Base-by-base conservation (phyloP, 352 stramenopile genomes). In the Phytophthora vignae region DNA sequence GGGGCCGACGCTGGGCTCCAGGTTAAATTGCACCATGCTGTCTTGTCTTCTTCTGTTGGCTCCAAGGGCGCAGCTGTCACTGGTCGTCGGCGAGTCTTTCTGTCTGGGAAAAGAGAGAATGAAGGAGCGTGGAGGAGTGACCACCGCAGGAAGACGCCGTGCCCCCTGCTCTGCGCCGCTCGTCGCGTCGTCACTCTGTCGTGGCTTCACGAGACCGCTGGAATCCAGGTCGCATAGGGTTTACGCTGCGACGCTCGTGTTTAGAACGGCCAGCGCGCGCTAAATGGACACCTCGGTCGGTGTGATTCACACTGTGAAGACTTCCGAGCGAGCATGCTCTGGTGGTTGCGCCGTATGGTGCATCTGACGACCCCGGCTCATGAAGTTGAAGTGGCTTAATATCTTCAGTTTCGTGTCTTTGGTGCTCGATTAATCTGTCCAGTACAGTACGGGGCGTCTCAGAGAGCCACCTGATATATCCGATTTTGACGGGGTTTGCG, bases 351-450 rank as follows among this genome's bases (percentile, higher is more conserved):
- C 11, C 0, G 10, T 10, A 44, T 15, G 36, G 38, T 46, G 12
- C 38, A 48, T 19, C 40, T 17, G 33, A 15, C 33, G 36, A 10
- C 44, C 17, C 44, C n/a, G 46, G 46, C 46, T 53, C 46, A 49
- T 49, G 14, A 53, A 53, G 46, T 53, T 53, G 46, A 53, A 53
- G 46, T 15, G 46, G n/a, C 7, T 53, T 29, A 14, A 53, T 49
- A 49, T 7, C 7, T 49, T 49, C 42, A 49, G 42, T 21, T 22
- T 49, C 42, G 42, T 49, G 42, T 49, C 42, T 49, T 49, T 22
- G 42, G 42, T n/a, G 46, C 46, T 27, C 46, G 8, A 29, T 53
- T 53, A 53, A 53, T 53, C 46, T 27, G 46, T 53, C 25, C 25
- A 2, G 25, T 2, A 29, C 25, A 29, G n/a, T n/a, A n/a, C n/a